Base-by-base conservation (phyloP, 2,329 filamentous ascomycete genomes). In the Colletotrichum camelliae region DNA sequence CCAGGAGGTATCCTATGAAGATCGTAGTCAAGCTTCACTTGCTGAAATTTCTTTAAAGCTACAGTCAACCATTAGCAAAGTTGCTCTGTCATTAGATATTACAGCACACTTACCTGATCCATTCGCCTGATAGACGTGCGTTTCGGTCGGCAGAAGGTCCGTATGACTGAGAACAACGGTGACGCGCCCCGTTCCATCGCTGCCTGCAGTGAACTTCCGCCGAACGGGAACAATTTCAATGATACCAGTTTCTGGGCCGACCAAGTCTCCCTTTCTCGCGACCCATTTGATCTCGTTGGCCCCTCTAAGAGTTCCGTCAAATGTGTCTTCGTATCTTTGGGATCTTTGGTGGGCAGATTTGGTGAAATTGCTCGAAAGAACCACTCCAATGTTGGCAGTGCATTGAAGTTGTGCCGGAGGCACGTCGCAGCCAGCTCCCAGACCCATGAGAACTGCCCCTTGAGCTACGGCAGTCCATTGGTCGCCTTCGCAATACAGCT, bases 391-490 rank as follows among this genome's bases (percentile, higher is more conserved):
- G 43, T 67, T 48, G 37, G 61, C 69, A 5, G 77, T 74, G 31
- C 68, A 75, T 35, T 66, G 35, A 15, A 67, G 37, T 18, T 37
- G 48, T 15, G 55, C n/a, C 13, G 73, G 73, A 1, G 78, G 77
- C 15, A 74, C 24, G 7, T 67, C 15, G 39, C 78, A 79, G 5
- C 69, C 68, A 4, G 77, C 31, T 5, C 75, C 77, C 3, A 79
- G 74, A 1, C 75, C 78, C 35, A 79, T 67, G n/a, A 79, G 29
- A n/a, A 68, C 77, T 10, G 52, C 78, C 10, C 78, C 78, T 8
- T 61, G 67, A 10, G 66, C 67, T n/a, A 79, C 78, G 1, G 77
- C 78, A 2, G 77, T 78, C 75, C 76, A 79, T 48, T 37, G 37
- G 18, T 79, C 77, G 29, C 72, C 61, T 5, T 74, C 77, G 18